Conservation (phyloP, 2,329 filamentous ascomycete genomes). For the Triangularia setosa region DNA sequence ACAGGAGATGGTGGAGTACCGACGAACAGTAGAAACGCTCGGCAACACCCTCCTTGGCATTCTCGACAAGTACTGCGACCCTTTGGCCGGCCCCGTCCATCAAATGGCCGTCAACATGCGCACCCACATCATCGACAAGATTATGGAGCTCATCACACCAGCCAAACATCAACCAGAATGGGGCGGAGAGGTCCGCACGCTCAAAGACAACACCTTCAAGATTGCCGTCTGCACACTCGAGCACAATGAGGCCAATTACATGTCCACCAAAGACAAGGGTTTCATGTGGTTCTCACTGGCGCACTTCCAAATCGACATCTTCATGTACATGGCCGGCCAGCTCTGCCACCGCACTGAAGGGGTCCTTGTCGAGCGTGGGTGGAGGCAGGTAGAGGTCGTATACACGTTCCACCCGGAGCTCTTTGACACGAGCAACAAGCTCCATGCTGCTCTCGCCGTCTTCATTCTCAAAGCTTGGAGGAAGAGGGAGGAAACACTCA, state of each 20-base stretch:
- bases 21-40: slow-evolving; percentile 39
- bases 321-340: slow-evolving; percentile 53
- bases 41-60: slow-evolving; percentile 42
- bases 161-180: slow-evolving; percentile 46
- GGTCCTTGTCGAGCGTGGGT: slow-evolving; percentile 50
- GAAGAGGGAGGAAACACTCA: slow-evolving; percentile 42
- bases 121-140: slow-evolving; percentile 46
- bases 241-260: slow-evolving; percentile 43
- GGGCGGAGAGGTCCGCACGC: slow-evolving; percentile 45
- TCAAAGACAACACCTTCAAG: slow-evolving; percentile 54
- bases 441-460: slow-evolving; percentile 42
- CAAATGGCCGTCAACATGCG: slow-evolving; percentile 46
- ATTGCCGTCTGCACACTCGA: slow-evolving; percentile 48
- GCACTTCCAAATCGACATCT: slow-evolving; percentile 55
- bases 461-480: slow-evolving; percentile 52
- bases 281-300: slow-evolving; percentile 54
- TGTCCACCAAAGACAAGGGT: slow-evolving; percentile 39
- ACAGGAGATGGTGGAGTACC: slow-evolving; percentile 41
- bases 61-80: slow-evolving; percentile 49
- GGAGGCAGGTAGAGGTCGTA: slow-evolving; percentile 44
- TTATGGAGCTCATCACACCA: slow-evolving; percentile 45
- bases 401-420: slow-evolving; percentile 50
- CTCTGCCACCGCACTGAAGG: slow-evolving; percentile 48
- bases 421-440: slow-evolving; percentile 43
- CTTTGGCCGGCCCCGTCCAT: slow-evolving; percentile 50